Conservation (phyloP, 192 early-diverging fungal species). For the Radiomyces spectabilis region DNA sequence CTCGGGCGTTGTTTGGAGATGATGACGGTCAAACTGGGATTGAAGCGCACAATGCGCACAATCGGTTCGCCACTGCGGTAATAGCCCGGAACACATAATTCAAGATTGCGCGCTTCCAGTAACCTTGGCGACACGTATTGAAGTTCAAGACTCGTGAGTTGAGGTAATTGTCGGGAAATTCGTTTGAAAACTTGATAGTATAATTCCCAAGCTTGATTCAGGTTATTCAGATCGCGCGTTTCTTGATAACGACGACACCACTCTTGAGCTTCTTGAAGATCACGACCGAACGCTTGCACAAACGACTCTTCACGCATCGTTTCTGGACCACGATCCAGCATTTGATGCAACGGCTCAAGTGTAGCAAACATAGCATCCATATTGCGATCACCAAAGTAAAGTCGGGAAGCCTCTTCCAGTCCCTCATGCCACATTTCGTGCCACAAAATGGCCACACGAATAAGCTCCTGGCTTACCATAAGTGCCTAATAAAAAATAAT, state of each 20-base stretch:
- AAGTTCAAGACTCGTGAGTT: slow-evolving; percentile 76
- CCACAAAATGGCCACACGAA: slow-evolving; percentile 93
- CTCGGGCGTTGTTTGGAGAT: slow-evolving; percentile 92
- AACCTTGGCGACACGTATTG: slow-evolving; percentile 88
- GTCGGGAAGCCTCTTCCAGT: slow-evolving; percentile 75
- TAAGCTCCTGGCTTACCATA: slow-evolving; percentile 91
- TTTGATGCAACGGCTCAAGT: slow-evolving; percentile 79
- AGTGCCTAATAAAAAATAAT: slow-evolving; percentile 50
- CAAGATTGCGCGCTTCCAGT: slow-evolving; percentile 72
- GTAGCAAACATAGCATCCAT: slow-evolving; percentile 84
- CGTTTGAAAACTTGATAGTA: slow-evolving; percentile 79
- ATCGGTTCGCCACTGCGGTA: slow-evolving; percentile 84
- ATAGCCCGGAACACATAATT: slow-evolving; percentile 84
- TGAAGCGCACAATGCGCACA: slow-evolving; percentile 82
- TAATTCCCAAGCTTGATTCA: slow-evolving; percentile 92
- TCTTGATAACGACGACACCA: slow-evolving; percentile 74
- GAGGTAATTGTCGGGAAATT: slow-evolving; percentile 76
- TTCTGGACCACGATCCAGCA: slow-evolving; percentile 81
- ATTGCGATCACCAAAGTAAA: slow-evolving; percentile 74
- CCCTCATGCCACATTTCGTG: slow-evolving; percentile 98
- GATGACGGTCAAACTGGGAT: slow-evolving; percentile 75
- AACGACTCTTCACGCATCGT: slow-evolving; percentile 87
- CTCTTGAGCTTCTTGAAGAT: slow-evolving; percentile 78
- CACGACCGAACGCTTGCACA: slow-evolving; percentile 83
- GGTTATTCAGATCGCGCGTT: slow-evolving; percentile 67